Base-by-base conservation (phyloP, 139 green algal species). In the Coelastrella sp. region DNA sequence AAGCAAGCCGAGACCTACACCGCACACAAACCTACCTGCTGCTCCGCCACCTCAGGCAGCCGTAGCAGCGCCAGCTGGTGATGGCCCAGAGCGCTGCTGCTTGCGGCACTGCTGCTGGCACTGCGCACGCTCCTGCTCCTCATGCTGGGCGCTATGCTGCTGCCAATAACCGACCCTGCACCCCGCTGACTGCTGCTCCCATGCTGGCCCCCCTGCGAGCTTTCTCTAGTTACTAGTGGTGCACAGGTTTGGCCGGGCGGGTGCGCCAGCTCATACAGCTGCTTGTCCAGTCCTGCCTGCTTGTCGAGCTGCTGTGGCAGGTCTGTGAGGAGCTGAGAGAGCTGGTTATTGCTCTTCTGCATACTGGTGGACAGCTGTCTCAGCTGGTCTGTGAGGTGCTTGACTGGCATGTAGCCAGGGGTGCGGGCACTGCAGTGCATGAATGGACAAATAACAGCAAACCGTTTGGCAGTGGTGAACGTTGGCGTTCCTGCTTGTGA, bases 311-410 rank as follows among this genome's bases (percentile, higher is more conserved):
- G 82, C 9, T 78, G 25, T 8, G 63, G 63, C 17, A 78, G 27
- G 60, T 87, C 27, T 49, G 60, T 12, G 7, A 63, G 19, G 20
- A 78, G 63, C 82, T 49, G 82, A 24, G 63, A 15, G 25, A 87
- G 25, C 25, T 63, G 22, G 25, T 15, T 63, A 24, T 22, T 78
- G 65, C 63, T 8, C 19, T 78, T 63, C 27, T 78, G 63, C 6
- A 35, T 61, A 63, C 27, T 63, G 24, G 27, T 19, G 15, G 82
- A 19, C 6, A 87, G 63, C 24, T 35, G 25, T 15, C 63, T 12
- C 27, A 87, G 25, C 59, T 87, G 25, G 17, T 87, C 82, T 65
- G 82, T 78, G 7, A 87, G 63, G 63, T 87, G 65, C 82, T 78
- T 87, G 82, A 68, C 58, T 65, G 82, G 82, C 15, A 78, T 70